Base-by-base conservation (phyloP, 2,329 filamentous ascomycete species). In the Fusarium fujikuroi region DNA sequence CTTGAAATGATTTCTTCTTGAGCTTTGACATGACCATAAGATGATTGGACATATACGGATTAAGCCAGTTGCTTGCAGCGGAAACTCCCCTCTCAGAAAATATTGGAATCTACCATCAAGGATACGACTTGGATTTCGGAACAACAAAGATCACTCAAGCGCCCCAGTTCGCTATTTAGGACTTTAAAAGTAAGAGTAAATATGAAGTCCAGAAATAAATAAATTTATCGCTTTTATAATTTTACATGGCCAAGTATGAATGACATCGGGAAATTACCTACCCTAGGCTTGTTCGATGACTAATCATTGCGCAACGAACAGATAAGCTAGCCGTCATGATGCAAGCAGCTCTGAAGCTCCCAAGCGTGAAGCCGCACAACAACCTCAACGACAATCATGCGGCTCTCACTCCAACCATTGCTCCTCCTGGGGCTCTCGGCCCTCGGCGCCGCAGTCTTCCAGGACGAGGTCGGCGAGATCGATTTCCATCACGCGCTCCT, bases 401-500 rank as follows among this genome's bases (percentile, higher is more conserved):
- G 82, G 76, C 79, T 79, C 73, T 75, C 79, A 74, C 58, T 83
- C 60, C 78, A 80, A 75, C 78, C 80, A 72, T 78, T 77, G 69
- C 76, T 83, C 44, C 77, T 85, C 36, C 76, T 84, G 75, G 83
- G 80, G 73, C 79, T 84, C 52, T 81, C 83, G 63, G 78, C 83
- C 54, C 76, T 84, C 53, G 85, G 89, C 58, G 76, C 76, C 11
- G 93, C 95, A 74, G 90, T 98, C 68, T 97, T 95, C 85, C 87
- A 89, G 76, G 96, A 99, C 80, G 95, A 99, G 83, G 95, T 97
- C 75, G 95, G 92, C 85, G 89, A 94, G 77, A 90, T 97, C 81
- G 96, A 99, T 84, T 98, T 95, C 85, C 95, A 98, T 84, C 91
- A 97, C 85, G 90, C 93, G 74, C 91, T 98, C 54, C 86, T 99